Percentiles rank a stretch among this genome's conserved stretches.
Evolutionary conservation across 2,329 filamentous ascomycete genomes (phyloP).

Genomic region (Claviceps monticola): DNA sequence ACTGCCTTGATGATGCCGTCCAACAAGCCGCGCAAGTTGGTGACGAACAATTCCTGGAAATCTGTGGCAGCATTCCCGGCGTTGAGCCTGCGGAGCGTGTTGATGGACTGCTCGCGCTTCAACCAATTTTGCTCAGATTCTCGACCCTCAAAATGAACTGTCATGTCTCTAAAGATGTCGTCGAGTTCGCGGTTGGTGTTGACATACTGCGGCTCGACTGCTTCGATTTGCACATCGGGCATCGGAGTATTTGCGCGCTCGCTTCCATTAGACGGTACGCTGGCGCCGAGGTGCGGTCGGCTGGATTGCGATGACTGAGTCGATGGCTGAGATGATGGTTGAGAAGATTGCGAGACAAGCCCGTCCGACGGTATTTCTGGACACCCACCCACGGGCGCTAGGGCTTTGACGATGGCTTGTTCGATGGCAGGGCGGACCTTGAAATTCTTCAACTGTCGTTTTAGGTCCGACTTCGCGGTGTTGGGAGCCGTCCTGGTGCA

Average conservation of each 20-base stretch:
- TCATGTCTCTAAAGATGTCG: constrained; percentile 72
- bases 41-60: constrained; percentile 57
- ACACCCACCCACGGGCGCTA: constrained; percentile 39
- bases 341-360: constrained; percentile 16
- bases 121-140: constrained; percentile 89
- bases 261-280: constrained; percentile 32
- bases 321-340: neutral
- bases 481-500: constrained; percentile 55
- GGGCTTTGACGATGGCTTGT: constrained; percentile 62
- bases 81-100: constrained; percentile 62
- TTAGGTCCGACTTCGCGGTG: constrained; percentile 75
- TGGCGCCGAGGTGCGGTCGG: constrained; percentile 33
- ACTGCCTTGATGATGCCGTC: constrained; percentile 82
- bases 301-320: constrained; percentile 15
- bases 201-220: constrained; percentile 68
- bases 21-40: constrained; percentile 56
- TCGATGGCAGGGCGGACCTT: constrained; percentile 81
- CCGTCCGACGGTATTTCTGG: constrained; percentile 27
- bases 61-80: constrained; percentile 74
- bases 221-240: constrained; percentile 50
- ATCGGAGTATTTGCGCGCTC: constrained; percentile 47
- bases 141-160: constrained; percentile 67
- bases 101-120: constrained; percentile 67
- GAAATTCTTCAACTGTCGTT: constrained; percentile 69
- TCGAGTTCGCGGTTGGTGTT: constrained; percentile 81